phyloP scores from a whole-genome alignment of 768 basidiomycete genomes.

The Calvatia gigantea region DNA sequence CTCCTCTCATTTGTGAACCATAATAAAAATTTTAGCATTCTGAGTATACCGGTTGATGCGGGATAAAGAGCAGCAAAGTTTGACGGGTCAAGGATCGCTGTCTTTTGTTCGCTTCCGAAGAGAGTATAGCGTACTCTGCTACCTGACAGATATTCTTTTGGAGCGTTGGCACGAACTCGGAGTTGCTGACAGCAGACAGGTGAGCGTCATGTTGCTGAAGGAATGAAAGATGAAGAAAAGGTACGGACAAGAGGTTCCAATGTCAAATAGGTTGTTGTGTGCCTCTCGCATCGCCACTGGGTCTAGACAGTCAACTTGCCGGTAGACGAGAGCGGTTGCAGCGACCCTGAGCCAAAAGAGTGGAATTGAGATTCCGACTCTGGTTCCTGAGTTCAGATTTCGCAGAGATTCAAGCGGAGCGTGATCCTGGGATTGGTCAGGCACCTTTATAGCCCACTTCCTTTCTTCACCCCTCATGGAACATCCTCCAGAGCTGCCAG shows the following conservation, averaged over 20 bases:
- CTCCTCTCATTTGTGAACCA: neutral
- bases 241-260: neutral
- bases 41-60: conserved; percentile 5
- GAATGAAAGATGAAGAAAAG: neutral
- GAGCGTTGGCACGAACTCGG: neutral
- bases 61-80: neutral
- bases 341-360: conserved; percentile 5
- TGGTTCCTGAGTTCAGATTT: conserved; percentile 8
- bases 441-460: conserved; percentile 7
- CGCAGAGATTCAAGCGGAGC: conserved; percentile 5
- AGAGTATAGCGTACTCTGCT: neutral
- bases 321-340: neutral
- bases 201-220: neutral
- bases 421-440: conserved; percentile 9
- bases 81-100: neutral
- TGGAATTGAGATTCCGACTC: conserved; percentile 10
- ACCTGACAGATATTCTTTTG: neutral
- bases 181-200: neutral
- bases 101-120: conserved; percentile 1
- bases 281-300: conserved; percentile 3
- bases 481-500: conserved; percentile 5
- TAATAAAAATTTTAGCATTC: conserved; percentile 1
- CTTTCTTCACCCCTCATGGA: conserved; percentile 9
- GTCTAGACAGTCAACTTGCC: neutral
- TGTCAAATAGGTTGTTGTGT: conserved; percentile 4